A percentile compares a stretch with the other conserved stretches of the same genome.
phyloP scores from a whole-genome alignment of 352 stramenopile genomes.

The Phytopythium mirpurense region DNA sequence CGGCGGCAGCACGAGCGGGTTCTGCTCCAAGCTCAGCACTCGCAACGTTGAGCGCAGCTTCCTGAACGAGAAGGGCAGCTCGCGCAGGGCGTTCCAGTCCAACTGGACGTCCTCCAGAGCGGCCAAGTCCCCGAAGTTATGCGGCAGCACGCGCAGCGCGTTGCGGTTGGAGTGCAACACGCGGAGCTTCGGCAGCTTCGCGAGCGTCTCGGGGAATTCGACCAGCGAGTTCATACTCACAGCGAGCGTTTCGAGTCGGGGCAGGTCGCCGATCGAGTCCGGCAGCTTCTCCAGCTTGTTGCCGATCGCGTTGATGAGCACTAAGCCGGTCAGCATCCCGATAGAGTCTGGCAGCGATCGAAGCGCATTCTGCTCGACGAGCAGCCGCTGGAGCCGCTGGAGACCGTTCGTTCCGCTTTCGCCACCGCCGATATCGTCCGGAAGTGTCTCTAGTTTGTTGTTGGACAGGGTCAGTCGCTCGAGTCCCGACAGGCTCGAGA shows the following conservation, averaged over 20 bases:
- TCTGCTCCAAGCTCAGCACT: conserved; percentile 55
- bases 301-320: conserved; percentile 35
- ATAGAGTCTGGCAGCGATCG: conserved; percentile 36
- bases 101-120: conserved; percentile 42
- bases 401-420: conserved; percentile 2
- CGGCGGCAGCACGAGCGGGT: conserved; percentile 42
- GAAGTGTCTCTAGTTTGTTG: conserved; percentile 44
- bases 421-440: conserved; percentile 27
- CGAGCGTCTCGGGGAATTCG: conserved; percentile 37
- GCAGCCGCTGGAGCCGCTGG: conserved; percentile 32
- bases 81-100: conserved; percentile 59
- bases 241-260: conserved; percentile 29
- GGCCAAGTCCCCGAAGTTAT: conserved; percentile 41
- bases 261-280: conserved; percentile 32
- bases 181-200: conserved; percentile 24
- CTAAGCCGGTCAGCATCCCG: conserved; percentile 19
- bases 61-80: conserved; percentile 63
- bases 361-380: conserved; percentile 48
- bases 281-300: conserved; percentile 36
- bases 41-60: conserved; percentile 20
- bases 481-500: conserved; percentile 31
- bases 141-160: conserved; percentile 29
- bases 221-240: conserved; percentile 52
- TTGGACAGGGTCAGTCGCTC: conserved; percentile 41
- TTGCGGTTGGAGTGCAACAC: conserved; percentile 47